Percentiles rank a stretch among this genome's conserved stretches.
Evolutionary conservation across 495 filamentous ascomycete genomes (phyloP).

Genomic region (Pyrenula massariospora): DNA sequence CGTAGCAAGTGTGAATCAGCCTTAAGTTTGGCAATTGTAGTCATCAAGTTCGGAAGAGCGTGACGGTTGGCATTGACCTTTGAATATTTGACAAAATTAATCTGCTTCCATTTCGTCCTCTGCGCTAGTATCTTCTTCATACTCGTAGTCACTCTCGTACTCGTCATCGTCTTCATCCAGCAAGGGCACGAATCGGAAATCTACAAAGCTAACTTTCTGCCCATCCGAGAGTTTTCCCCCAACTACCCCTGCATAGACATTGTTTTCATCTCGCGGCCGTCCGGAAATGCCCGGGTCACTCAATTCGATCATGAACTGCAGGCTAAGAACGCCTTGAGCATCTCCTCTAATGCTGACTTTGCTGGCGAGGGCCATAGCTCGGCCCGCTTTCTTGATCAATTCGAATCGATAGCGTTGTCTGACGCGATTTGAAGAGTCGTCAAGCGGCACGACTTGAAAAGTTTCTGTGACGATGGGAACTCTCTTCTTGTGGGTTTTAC

Average conservation of each 20-base stretch:
- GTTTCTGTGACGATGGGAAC: conserved; percentile 36
- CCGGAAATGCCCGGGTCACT: conserved; percentile 33
- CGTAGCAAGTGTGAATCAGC: too few relatives aligned
- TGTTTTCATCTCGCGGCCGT: conserved; percentile 12
- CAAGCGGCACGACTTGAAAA: conserved; percentile 34
- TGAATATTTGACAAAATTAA: too few relatives aligned
- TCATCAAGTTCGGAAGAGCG: too few relatives aligned
- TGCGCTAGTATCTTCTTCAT: background rate
- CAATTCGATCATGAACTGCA: conserved; percentile 93
- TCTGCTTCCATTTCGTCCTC: background rate
- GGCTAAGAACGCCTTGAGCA: conserved; percentile 74
- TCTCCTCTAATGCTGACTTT: conserved; percentile 90
- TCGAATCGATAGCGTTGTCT: conserved; percentile 61
- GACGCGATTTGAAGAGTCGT: conserved; percentile 26
- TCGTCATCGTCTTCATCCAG: conserved; percentile 49
- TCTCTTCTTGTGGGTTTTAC: conserved; percentile 31
- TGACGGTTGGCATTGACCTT: too few relatives aligned
- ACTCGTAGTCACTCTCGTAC: conserved; percentile 13
- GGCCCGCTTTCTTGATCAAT: conserved; percentile 66
- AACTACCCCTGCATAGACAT: conserved; percentile 7
- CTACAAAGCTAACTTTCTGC: conserved; percentile 52
- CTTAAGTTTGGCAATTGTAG: too few relatives aligned
- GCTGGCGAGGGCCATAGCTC: conserved; percentile 80
- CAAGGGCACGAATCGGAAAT: conserved; percentile 67
- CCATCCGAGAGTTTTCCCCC: conserved; percentile 1